Percentiles rank a stretch among this genome's conserved stretches.
These are phyloP conservation scores for Beverwykella pulmonaria DNA, from an alignment of 495 filamentous ascomycete species.

Conservation along the genomic window DNA sequence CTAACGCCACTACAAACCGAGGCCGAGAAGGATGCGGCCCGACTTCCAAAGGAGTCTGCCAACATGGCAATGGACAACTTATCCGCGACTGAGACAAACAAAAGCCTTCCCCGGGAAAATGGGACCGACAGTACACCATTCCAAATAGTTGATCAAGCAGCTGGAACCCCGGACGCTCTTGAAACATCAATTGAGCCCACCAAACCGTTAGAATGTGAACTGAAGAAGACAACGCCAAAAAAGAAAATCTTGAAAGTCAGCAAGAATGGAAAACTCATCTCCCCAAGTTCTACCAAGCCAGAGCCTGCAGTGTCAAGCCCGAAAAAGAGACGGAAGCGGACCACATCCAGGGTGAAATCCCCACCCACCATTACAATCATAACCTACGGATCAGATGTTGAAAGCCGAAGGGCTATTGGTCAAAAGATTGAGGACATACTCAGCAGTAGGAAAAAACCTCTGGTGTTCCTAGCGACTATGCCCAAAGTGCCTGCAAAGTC, in stretches of 20 bases:
- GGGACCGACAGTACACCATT: not conserved
- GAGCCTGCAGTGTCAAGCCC: slow-evolving; percentile 27
- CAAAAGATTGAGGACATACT: slow-evolving; percentile 59
- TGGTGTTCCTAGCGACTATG: not conserved
- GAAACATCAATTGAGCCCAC: not conserved
- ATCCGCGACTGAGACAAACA: not conserved
- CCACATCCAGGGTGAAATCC: slow-evolving; percentile 35
- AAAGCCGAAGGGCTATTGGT: slow-evolving; percentile 44
- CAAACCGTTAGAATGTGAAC: not conserved
- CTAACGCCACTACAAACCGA: slow-evolving; percentile 31
- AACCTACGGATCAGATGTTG: slow-evolving; percentile 48
- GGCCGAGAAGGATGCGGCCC: slow-evolving; percentile 16
- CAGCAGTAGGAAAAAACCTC: slow-evolving; percentile 17
- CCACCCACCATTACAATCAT: slow-evolving; percentile 42
- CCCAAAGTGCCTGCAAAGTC: slow-evolving; percentile 34
- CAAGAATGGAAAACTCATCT: slow-evolving; percentile 61
- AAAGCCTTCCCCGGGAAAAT: not conserved
- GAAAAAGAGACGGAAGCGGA: slow-evolving; percentile 37
- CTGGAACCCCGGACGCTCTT: not conserved
- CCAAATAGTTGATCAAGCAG: not conserved
- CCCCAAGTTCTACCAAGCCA: slow-evolving; percentile 44
- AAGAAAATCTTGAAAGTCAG: slow-evolving; percentile 58
- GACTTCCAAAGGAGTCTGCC: not conserved
- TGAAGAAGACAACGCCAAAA: slow-evolving; percentile 21
- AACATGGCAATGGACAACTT: not conserved